A percentile compares a stretch with the other conserved stretches of the same genome.
Conservation (phyloP, 2,329 filamentous ascomycete species). For the Scedosporium minutisporum region DNA sequence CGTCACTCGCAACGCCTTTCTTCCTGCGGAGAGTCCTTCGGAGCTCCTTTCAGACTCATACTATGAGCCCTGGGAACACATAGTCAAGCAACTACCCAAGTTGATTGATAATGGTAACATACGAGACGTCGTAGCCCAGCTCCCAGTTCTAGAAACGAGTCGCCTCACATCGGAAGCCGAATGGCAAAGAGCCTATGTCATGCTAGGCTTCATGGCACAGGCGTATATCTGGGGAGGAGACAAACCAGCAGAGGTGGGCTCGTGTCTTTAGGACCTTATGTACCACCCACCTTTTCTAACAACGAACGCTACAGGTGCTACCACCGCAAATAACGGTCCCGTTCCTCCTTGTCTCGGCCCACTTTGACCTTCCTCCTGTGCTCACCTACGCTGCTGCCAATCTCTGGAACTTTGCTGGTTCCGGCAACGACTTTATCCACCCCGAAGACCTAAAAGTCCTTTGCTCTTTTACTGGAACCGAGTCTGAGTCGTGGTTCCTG, state of each 20-base stretch:
- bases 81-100: conserved; percentile 57
- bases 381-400: conserved; percentile 83
- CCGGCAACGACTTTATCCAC: conserved; percentile 43
- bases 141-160: conserved; percentile 63
- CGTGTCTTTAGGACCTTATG: background rate
- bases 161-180: conserved; percentile 55
- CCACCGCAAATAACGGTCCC: conserved; percentile 72
- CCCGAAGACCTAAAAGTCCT: conserved; percentile 62
- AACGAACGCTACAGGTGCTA: conserved; percentile 36
- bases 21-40: conserved; percentile 62
- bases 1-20: conserved; percentile 57
- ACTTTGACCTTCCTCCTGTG: conserved; percentile 74
- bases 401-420: conserved; percentile 78
- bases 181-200: conserved; percentile 72
- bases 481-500: conserved; percentile 93
- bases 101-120: conserved; percentile 57
- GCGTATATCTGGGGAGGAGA: conserved; percentile 85
- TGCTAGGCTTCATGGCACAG: conserved; percentile 72
- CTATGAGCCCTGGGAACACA: conserved; percentile 70
- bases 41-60: conserved; percentile 56
- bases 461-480: conserved; percentile 77
- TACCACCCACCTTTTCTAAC: conserved; percentile 8
- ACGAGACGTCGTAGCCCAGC: conserved; percentile 48
- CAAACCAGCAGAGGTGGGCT: conserved; percentile 56
- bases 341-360: conserved; percentile 59